These are phyloP conservation scores for Beauveria varroae DNA, from an alignment of 2,329 filamentous ascomycete genomes.

Conservation along the genomic window DNA sequence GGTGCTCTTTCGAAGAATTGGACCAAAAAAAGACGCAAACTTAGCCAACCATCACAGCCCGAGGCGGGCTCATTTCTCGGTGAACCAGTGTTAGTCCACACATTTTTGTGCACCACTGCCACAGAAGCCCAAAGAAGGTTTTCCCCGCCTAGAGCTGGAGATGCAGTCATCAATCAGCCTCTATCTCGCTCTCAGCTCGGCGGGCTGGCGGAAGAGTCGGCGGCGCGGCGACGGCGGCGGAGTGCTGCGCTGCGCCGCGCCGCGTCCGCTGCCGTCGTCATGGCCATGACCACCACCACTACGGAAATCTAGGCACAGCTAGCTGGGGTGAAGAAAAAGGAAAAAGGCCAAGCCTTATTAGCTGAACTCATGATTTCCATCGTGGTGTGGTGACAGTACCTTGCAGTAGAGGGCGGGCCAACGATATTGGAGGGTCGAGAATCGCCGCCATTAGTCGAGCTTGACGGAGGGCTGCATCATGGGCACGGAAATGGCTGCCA, in stretches of 20 bases:
- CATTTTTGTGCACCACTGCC: no score
- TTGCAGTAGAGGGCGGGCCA: neutral
- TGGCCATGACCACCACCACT: neutral
- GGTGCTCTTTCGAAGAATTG: no score
- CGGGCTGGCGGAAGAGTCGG: neutral
- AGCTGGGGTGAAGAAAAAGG: neutral
- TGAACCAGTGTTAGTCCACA: no score
- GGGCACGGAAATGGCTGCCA: neutral
- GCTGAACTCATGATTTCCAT: neutral
- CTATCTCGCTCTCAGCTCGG: neutral
- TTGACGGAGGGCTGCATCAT: neutral
- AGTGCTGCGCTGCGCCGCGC: neutral
- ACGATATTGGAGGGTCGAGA: neutral
- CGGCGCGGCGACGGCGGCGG: neutral
- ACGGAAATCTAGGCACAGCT: neutral
- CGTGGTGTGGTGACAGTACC: neutral
- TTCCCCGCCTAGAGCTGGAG: no score
- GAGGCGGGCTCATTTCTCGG: no score
- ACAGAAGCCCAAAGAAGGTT: no score
- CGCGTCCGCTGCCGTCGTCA: no score
- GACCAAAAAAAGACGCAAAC: no score
- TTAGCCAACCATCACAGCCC: no score
- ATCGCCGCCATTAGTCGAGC: neutral
- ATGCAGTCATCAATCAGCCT: no score
- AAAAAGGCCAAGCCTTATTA: neutral